Base-by-base conservation (phyloP, 441 rosid species). In the Omphalea diandra region DNA sequence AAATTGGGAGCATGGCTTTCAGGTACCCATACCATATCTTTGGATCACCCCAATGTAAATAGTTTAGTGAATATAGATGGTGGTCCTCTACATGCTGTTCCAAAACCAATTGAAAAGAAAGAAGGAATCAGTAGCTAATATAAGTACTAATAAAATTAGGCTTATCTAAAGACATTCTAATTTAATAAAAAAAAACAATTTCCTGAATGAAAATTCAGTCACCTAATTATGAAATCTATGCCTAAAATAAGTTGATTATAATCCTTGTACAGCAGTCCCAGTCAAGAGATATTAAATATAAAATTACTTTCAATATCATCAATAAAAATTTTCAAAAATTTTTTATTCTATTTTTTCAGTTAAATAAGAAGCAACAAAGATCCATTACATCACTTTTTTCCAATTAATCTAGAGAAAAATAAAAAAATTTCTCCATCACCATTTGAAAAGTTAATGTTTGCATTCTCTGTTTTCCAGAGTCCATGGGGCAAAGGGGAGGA, bases 1-100 rank as follows among this genome's bases (percentile, higher is more conserved):
- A 94, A 84, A 43, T 82, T 71, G 22, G 86, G 60, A 62, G 97
- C 94, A 65, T 85, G 88, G 76, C 75, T 88, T 83, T 95, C 98
- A 24, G 98, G 96, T 65, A 94, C 88, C 98, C 98, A 73, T 94
- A 94, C 98, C 98, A 94, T 72, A 91, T 79, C 77, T 94, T 94
- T 72, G 88, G 88, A 72, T 90, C 95, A 43, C 98, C 98, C 71
- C 81, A 88, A 73, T 94, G 98, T 55, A 94, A 79, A 74, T 90
- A 91, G 81, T 94, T 94, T 59, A 94, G 80, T 50, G 98, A 94
- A 83, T 90, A 94, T 7, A 94, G 87, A 77, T 91, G 97, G 73
- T 94, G 97, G 76, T 94, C 98, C 81, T 94, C 98, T 61, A 94
- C 98, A 80, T 94, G 98, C 98, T 94, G 88, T 68, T 75, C 14